A percentile compares a stretch with the other conserved stretches of the same genome.
These are phyloP conservation scores for Fusarium papillatum DNA, from an alignment of 2,329 filamentous ascomycete genomes.

Conservation along the genomic window DNA sequence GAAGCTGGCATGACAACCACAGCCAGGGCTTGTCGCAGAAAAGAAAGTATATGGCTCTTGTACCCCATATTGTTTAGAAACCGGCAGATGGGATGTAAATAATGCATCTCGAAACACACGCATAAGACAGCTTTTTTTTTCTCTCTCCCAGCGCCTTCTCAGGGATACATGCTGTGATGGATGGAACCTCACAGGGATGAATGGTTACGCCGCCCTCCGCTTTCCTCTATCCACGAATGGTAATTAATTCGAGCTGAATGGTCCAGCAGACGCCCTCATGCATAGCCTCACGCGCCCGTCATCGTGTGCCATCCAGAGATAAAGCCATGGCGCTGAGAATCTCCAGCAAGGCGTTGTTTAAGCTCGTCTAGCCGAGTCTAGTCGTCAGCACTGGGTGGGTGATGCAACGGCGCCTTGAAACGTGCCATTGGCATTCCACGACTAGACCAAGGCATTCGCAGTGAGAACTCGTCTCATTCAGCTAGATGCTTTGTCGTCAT, in stretches of 20 bases:
- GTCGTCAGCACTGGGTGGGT: neutral
- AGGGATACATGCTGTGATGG: neutral
- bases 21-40: conserved; percentile 7
- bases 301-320: neutral
- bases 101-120: neutral
- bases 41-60: neutral
- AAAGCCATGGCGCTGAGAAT: conserved; percentile 9
- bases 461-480: neutral
- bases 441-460: neutral
- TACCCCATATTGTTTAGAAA: neutral
- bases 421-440: neutral
- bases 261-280: neutral
- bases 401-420: conserved; percentile 13
- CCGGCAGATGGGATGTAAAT: neutral
- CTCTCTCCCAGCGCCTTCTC: neutral
- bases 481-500: neutral
- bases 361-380: neutral
- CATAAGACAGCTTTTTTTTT: neutral
- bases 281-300: conserved; percentile 3
- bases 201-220: neutral
- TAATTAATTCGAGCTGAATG: conserved; percentile 11
- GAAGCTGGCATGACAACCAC: conserved; percentile 15
- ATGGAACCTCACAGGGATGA: neutral
- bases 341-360: neutral
- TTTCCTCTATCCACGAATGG: neutral